These are phyloP conservation scores for Schwanniomyces polymorphus DNA, from an alignment of 805 yeast genomes.

Conservation along the genomic window DNA sequence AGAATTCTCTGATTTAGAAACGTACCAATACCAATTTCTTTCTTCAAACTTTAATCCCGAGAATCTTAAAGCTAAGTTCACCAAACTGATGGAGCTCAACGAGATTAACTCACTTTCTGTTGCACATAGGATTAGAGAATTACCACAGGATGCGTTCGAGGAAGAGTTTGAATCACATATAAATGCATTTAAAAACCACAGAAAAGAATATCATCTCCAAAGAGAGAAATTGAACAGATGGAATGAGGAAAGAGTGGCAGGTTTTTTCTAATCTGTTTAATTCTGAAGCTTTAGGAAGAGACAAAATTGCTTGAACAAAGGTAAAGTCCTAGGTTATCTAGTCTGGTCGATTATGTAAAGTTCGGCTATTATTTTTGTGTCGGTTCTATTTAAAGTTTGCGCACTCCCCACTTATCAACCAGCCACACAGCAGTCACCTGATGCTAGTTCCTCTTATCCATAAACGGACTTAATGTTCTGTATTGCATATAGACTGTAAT, in stretches of 20 bases:
- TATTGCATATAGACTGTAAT: too few relatives aligned
- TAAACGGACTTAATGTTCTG: too few relatives aligned
- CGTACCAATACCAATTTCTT: conserved; percentile 38
- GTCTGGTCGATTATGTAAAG: too few relatives aligned
- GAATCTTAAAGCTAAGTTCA: conserved; percentile 27
- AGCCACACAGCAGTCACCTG: too few relatives aligned
- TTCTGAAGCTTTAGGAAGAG: too few relatives aligned
- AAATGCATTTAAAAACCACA: conserved; percentile 16
- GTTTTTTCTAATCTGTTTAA: conserved; percentile 22
- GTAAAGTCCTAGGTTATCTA: too few relatives aligned
- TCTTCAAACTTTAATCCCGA: conserved; percentile 36
- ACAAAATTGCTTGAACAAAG: too few relatives aligned
- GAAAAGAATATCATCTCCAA: conserved; percentile 33
- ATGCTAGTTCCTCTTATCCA: too few relatives aligned
- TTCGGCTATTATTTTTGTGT: too few relatives aligned
- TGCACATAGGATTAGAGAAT: conserved; percentile 10
- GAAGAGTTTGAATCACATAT: conserved; percentile 12
- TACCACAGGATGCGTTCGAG: conserved; percentile 1
- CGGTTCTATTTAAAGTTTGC: too few relatives aligned
- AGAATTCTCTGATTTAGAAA: conserved; percentile 35
- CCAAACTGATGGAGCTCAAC: conserved; percentile 19
- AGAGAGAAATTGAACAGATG: conserved; percentile 40
- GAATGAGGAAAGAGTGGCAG: conserved; percentile 45
- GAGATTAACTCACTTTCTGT: conserved; percentile 20
- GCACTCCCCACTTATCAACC: too few relatives aligned